These are phyloP conservation scores for Ceratobasidium sp. DNA, from an alignment of 1,284 basidiomycete species.

Conservation along the genomic window DNA sequence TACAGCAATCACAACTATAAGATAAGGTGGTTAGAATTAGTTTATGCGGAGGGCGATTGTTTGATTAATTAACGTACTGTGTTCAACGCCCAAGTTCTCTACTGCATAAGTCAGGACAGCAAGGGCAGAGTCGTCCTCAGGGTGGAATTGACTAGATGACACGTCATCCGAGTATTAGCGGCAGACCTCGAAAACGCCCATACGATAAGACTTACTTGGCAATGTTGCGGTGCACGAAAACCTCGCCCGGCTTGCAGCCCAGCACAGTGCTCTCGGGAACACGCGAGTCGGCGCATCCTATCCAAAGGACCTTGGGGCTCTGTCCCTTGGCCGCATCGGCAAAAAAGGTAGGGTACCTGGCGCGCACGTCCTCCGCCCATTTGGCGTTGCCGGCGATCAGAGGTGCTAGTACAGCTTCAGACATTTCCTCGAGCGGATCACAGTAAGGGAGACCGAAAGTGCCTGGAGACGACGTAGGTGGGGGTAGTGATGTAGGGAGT, in stretches of 20 bases:
- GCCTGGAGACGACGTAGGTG: background rate
- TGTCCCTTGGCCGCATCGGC: constrained; percentile 73
- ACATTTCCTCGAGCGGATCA: constrained; percentile 38
- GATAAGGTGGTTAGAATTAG: constrained; percentile 1
- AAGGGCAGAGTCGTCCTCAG: constrained; percentile 81
- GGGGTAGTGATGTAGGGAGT: background rate
- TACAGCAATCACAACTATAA: constrained; percentile 33
- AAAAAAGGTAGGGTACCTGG: constrained; percentile 75
- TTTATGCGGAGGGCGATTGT: constrained; percentile 53
- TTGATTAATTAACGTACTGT: constrained; percentile 70
- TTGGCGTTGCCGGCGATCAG: constrained; percentile 70
- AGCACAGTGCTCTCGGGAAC: constrained; percentile 72
- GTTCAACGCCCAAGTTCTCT: constrained; percentile 81
- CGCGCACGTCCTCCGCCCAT: constrained; percentile 72
- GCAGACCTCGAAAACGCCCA: background rate
- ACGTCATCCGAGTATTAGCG: constrained; percentile 7
- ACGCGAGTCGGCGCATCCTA: constrained; percentile 77
- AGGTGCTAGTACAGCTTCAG: constrained; percentile 55
- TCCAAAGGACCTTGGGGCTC: constrained; percentile 80
- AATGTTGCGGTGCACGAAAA: constrained; percentile 78
- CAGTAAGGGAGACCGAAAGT: constrained; percentile 27
- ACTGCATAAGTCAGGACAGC: constrained; percentile 89
- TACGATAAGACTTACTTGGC: constrained; percentile 65
- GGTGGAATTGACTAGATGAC: constrained; percentile 78
- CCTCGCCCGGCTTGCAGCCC: constrained; percentile 70